A percentile compares a stretch with the other conserved stretches of the same genome.
These are phyloP conservation scores for Suillus discolor DNA, from an alignment of 768 basidiomycete genomes.

Conservation along the genomic window DNA sequence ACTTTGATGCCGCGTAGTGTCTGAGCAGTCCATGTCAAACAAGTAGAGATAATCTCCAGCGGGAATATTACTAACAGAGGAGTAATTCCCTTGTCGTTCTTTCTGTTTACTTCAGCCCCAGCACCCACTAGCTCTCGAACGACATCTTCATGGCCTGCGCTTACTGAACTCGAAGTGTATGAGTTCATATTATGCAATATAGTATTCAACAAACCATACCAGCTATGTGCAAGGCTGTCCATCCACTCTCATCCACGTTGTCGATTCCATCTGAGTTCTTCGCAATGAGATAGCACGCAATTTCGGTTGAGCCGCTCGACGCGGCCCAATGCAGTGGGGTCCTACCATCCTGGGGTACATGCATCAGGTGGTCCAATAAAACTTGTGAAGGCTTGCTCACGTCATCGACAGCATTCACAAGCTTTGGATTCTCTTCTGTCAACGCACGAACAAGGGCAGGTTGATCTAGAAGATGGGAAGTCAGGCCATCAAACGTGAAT, in stretches of 20 bases:
- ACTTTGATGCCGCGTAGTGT: slow-evolving; percentile 93
- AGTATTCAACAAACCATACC: slow-evolving; percentile 40
- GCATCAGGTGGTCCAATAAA: background rate
- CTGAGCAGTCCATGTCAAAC: slow-evolving; percentile 39
- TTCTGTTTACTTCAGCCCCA: slow-evolving; percentile 79
- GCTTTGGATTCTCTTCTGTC: slow-evolving; percentile 59
- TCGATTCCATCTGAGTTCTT: slow-evolving; percentile 65
- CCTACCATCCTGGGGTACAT: slow-evolving; percentile 60
- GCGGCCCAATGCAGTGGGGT: slow-evolving; percentile 89
- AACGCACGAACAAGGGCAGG: slow-evolving; percentile 68
- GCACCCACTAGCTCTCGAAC: slow-evolving; percentile 79
- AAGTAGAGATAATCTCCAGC: background rate
- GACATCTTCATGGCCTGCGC: slow-evolving; percentile 77
- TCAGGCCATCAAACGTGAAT: background rate
- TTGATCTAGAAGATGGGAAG: slow-evolving; percentile 51
- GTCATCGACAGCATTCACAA: slow-evolving; percentile 62
- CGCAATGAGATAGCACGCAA: slow-evolving; percentile 68
- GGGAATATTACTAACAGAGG: slow-evolving; percentile 61
- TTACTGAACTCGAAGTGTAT: slow-evolving; percentile 48
- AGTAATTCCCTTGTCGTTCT: slow-evolving; percentile 81
- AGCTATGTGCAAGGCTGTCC: slow-evolving; percentile 82
- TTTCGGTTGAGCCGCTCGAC: slow-evolving; percentile 69
- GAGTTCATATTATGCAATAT: background rate
- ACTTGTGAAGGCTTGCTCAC: slow-evolving; percentile 38
- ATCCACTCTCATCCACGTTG: slow-evolving; percentile 64